Percentiles rank a stretch among this genome's conserved stretches.
These are phyloP conservation scores for Stagonosporopsis vannaccii DNA, from an alignment of 2,329 filamentous ascomycete genomes.

Conservation along the genomic window DNA sequence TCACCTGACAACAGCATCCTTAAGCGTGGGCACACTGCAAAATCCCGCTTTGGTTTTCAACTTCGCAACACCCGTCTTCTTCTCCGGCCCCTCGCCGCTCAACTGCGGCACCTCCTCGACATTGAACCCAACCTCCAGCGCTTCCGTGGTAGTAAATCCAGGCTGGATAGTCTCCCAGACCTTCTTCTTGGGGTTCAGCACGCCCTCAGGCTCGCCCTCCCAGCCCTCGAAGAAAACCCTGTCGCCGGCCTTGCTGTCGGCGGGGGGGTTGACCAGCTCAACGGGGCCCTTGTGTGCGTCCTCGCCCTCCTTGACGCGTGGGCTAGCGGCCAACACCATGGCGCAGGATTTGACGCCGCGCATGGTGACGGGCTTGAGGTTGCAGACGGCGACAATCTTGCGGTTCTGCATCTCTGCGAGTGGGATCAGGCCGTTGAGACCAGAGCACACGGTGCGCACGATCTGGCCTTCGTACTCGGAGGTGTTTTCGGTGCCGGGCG, in stretches of 20 bases:
- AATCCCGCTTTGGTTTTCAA: conserved; percentile 81
- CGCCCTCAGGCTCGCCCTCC: conserved; percentile 88
- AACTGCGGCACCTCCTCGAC: conserved; percentile 77
- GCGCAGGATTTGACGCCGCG: conserved; percentile 80
- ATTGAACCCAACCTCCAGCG: conserved; percentile 85
- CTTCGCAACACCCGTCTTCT: conserved; percentile 63
- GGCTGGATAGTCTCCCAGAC: conserved; percentile 97
- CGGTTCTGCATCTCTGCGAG: conserved; percentile 96
- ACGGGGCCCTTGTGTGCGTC: conserved; percentile 87
- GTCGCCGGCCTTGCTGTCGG: conserved; percentile 80
- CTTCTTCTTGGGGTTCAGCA: conserved; percentile 99
- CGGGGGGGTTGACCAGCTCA: conserved; percentile 87
- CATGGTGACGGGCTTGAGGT: conserved; percentile 99
- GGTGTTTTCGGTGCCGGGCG: conserved; percentile 85
- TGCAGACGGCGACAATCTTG: conserved; percentile 94
- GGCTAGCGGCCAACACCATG: conserved; percentile 96
- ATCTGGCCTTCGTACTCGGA: conserved; percentile 89
- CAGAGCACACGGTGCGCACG: conserved; percentile 95
- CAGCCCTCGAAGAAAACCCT: conserved; percentile 93
- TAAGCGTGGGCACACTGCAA: conserved; percentile 83
- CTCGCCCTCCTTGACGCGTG: conserved; percentile 81
- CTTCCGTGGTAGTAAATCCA: conserved; percentile 88
- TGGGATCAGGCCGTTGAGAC: conserved; percentile 89
- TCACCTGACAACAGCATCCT: conserved; percentile 83
- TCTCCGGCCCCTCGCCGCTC: conserved; percentile 70